Evolutionary conservation across 331 rosid genomes (phyloP).

Genomic region (Stylosanthes scabra): DNA sequence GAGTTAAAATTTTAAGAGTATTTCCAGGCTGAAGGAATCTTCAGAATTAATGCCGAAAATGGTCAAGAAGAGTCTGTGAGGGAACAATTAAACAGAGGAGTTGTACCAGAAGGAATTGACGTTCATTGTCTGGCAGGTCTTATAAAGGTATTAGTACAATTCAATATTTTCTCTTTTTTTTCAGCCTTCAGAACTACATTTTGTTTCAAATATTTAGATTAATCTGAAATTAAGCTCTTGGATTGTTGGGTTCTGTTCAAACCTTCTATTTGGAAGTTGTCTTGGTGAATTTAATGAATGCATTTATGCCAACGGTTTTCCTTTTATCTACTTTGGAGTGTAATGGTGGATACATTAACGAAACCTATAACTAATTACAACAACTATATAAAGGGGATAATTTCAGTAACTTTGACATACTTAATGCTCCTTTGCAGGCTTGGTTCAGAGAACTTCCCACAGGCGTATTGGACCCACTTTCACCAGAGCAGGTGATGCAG

Average conservation of each 20-base stretch:
- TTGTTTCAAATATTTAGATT: not conserved
- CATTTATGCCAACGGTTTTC: constrained; percentile 20
- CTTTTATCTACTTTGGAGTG: constrained; percentile 13
- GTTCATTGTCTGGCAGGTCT: constrained; percentile 98
- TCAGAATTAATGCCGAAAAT: constrained; percentile 90
- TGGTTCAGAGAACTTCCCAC: constrained; percentile 98
- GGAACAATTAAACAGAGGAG: constrained; percentile 88
- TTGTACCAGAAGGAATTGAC: constrained; percentile 79
- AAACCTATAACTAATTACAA: constrained; percentile 30
- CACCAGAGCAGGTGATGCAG: constrained; percentile 95
- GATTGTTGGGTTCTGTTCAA: constrained; percentile 26
- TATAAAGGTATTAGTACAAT: constrained; percentile 65
- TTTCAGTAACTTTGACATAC: constrained; percentile 29
- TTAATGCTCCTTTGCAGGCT: constrained; percentile 61
- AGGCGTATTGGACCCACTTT: constrained; percentile 87
- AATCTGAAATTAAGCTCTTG: constrained; percentile 16
- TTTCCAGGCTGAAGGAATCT: constrained; percentile 94
- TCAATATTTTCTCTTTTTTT: not conserved
- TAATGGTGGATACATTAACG: constrained; percentile 29
- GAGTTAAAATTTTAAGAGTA: constrained; percentile 37
- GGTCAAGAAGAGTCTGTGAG: constrained; percentile 93
- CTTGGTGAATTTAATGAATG: constrained; percentile 29
- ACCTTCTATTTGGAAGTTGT: constrained; percentile 19
- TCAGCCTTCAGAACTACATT: not conserved
- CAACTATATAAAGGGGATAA: constrained; percentile 1